Base-by-base conservation (phyloP, 2,329 filamentous ascomycete genomes). In the Epicoccum sorghinum region DNA sequence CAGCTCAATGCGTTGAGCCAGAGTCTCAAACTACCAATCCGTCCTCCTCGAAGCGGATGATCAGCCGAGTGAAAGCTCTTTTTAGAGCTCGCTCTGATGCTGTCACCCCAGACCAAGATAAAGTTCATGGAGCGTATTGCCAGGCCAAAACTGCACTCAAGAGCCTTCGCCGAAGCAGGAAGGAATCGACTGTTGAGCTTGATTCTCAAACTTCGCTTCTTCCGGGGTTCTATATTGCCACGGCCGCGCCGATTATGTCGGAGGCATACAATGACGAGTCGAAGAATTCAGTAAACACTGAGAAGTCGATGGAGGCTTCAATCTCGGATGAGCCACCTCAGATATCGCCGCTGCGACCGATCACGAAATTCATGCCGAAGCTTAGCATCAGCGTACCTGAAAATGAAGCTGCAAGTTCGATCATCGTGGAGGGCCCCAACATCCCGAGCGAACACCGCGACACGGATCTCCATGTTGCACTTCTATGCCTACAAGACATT, bases 301-400 rank as follows among this genome's bases (percentile, higher is more conserved):
- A 40, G 4, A 29, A 42, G n/a, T 30, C 30, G 9, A 6, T 18
- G 13, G 23, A 3, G 3, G 46, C 46, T 1, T 14, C 3, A 1
- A 30, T 45, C 12, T 42, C 36, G 4, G 29, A 49, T 25, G 30
- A 48, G 3, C 23, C 35, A 4, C 52, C 40, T 41, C 35, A 27
- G 3, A 37, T 46, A 13, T 10, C 29, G 22, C 52, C 36, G 18
- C 14, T 38, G 14, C 18, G 35, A 7, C 45, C 13, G 13, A 8
- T 44, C 18, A 45, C 52, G 29, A 54, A 33, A 14, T 32, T 46
- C 10, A 13, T 49, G 13, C 46, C 45, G n/a, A 36, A 23, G 7
- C 36, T 49, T 2, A 33, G n/a, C 2, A 40, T 45, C n/a, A 30
- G 10, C 27, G 29, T 48, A 13, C 35, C 44, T 30, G 36, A 45